These are phyloP conservation scores for Acorus gramineus DNA, from an alignment of 106 monocot species.

Conservation along the genomic window DNA sequence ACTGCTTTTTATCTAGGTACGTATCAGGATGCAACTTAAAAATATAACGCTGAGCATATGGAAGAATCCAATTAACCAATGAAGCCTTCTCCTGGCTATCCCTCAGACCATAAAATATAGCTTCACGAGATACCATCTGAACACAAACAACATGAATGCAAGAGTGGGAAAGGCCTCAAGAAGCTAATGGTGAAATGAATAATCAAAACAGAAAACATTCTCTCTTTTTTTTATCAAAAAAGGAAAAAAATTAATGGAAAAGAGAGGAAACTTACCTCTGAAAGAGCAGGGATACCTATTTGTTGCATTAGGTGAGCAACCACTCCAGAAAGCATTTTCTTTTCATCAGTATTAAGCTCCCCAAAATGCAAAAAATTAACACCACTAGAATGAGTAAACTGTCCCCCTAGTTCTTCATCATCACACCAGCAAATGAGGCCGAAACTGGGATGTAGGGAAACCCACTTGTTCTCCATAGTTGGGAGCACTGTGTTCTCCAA, in stretches of 20 bases:
- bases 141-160: background rate
- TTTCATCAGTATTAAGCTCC: constrained; percentile 37
- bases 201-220: background rate
- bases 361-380: constrained; percentile 68
- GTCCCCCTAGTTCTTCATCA: constrained; percentile 56
- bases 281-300: constrained; percentile 72
- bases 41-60: constrained; percentile 69
- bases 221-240: too few relatives aligned
- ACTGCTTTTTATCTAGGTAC: constrained; percentile 41
- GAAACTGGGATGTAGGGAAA: constrained; percentile 81
- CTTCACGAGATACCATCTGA: constrained; percentile 79
- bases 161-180: background rate
- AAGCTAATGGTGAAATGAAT: background rate
- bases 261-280: constrained; percentile 37
- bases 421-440: constrained; percentile 91
- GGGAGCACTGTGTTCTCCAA: constrained; percentile 69
- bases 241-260: too few relatives aligned
- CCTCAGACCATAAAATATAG: constrained; percentile 60
- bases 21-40: constrained; percentile 33
- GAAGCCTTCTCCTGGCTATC: constrained; percentile 42
- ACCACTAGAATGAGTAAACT: constrained; percentile 41
- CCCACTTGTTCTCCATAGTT: constrained; percentile 79
- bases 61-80: constrained; percentile 70
- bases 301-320: constrained; percentile 36
- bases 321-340: constrained; percentile 35